Conservation (phyloP, 2,329 filamentous ascomycete genomes). For the Phialophora macrospora region DNA sequence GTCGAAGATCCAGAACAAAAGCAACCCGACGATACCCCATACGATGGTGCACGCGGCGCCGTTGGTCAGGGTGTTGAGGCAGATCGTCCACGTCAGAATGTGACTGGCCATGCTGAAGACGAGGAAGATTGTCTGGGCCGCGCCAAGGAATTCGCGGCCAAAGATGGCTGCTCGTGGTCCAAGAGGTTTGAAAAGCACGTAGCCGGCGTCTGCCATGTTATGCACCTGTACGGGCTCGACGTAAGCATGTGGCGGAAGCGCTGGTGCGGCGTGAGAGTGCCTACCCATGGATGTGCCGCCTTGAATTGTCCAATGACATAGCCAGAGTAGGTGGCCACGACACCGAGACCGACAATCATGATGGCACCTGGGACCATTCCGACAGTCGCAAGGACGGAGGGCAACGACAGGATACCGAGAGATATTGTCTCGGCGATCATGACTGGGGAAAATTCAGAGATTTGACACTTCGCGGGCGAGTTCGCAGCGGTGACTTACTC, state of each 20-base stretch:
- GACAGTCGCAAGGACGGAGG: constrained; percentile 57
- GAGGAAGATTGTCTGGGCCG: constrained; percentile 67
- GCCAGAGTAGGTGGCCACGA: constrained; percentile 65
- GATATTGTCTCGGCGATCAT: constrained; percentile 66
- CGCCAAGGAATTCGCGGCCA: constrained; percentile 66
- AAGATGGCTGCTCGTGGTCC: constrained; percentile 52
- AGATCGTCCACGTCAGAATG: constrained; percentile 71
- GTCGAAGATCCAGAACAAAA: constrained; percentile 63
- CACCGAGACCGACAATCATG: constrained; percentile 58
- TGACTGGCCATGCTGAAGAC: constrained; percentile 75
- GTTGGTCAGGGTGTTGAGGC: constrained; percentile 67
- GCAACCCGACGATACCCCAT: constrained; percentile 64
- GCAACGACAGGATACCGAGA: constrained; percentile 61
- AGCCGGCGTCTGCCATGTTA: constrained; percentile 71
- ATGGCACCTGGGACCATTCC: constrained; percentile 61
- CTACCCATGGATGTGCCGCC: constrained; percentile 47
- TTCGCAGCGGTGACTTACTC: constrained; percentile 15
- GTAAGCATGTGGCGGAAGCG: neutral
- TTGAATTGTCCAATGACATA: constrained; percentile 66
- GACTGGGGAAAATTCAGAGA: constrained; percentile 41
- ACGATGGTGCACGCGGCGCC: constrained; percentile 68
- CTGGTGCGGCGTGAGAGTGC: neutral
- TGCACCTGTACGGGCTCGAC: constrained; percentile 53
- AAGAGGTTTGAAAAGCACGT: constrained; percentile 56
- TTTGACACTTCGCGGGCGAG: neutral